Evolutionary conservation across 257 asterid genomes (phyloP).

Genomic region (Gentiana dahurica): DNA sequence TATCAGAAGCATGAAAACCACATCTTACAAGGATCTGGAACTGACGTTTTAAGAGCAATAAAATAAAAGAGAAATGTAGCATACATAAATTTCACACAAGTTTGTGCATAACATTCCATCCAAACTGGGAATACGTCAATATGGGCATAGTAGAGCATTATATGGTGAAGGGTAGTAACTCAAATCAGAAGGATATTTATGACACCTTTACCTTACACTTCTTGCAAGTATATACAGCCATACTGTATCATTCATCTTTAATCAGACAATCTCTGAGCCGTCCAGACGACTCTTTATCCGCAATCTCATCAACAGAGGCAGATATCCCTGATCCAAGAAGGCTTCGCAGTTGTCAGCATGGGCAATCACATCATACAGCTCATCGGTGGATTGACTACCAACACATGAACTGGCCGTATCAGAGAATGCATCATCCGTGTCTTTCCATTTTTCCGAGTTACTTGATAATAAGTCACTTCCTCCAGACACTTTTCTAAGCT

Average conservation of each 20-base stretch:
- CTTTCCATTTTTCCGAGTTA: constrained; percentile 69
- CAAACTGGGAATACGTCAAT: constrained; percentile 87
- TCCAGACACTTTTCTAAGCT: constrained; percentile 83
- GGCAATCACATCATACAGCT: constrained; percentile 64
- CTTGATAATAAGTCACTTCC: constrained; percentile 48
- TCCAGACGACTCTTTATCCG: constrained; percentile 80
- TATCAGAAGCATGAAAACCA: constrained; percentile 16
- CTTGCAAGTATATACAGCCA: constrained; percentile 97
- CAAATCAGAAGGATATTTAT: background rate
- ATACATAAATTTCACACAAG: constrained; percentile 96
- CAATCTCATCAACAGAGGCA: constrained; percentile 93
- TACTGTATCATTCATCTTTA: constrained; percentile 85
- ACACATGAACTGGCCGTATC: constrained; percentile 89
- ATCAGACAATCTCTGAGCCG: constrained; percentile 84
- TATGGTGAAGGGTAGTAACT: background rate
- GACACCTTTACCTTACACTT: constrained; percentile 78
- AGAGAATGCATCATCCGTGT: constrained; percentile 80
- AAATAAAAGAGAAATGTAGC: constrained; percentile 5
- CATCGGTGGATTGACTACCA: constrained; percentile 88
- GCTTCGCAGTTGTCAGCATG: constrained; percentile 85
- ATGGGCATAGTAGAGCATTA: constrained; percentile 28
- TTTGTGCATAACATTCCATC: constrained; percentile 94
- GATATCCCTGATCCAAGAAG: constrained; percentile 96
- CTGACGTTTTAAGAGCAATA: constrained; percentile 1
- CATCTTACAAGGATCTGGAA: constrained; percentile 5